phyloP scores from a whole-genome alignment of 345 rosid genomes.

The Garcia nutans region DNA sequence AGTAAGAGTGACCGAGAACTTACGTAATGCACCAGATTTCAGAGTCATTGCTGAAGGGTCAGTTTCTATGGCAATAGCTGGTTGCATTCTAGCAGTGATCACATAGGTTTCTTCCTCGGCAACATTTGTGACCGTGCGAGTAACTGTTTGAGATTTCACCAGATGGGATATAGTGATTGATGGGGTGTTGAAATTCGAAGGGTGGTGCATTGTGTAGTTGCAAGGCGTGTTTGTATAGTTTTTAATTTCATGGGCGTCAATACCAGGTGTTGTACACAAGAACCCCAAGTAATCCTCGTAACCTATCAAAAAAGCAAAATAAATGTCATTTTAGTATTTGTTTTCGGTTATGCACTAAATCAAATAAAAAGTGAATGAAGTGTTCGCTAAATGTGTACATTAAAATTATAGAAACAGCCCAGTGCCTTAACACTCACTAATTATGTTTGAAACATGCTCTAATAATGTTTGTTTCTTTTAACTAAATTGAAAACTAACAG shows the following conservation, averaged over 20 bases:
- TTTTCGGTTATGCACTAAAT: neutral
- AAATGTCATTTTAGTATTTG: neutral
- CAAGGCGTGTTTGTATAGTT: constrained; percentile 77
- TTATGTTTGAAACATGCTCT: neutral
- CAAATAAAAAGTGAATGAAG: neutral
- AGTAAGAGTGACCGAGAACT: constrained; percentile 63
- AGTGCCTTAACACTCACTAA: neutral
- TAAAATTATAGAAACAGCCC: neutral
- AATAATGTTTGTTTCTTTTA: neutral
- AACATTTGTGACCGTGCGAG: constrained; percentile 79
- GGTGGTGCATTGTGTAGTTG: constrained; percentile 71
- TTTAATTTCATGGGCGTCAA: constrained; percentile 64
- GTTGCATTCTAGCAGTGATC: constrained; percentile 77
- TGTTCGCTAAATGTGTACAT: no score
- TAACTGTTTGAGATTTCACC: constrained; percentile 57
- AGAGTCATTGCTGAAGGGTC: constrained; percentile 90
- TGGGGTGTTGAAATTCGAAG: constrained; percentile 85
- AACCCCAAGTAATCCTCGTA: constrained; percentile 86
- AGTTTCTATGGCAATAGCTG: constrained; percentile 72
- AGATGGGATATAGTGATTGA: constrained; percentile 85
- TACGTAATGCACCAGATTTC: constrained; percentile 59
- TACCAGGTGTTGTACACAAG: constrained; percentile 94
- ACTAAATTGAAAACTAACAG: no score
- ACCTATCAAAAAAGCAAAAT: constrained; percentile 39
- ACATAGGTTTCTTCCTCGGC: constrained; percentile 85